phyloP scores from a whole-genome alignment of 345 rosid species.

The Abelmoschus esculentus region DNA sequence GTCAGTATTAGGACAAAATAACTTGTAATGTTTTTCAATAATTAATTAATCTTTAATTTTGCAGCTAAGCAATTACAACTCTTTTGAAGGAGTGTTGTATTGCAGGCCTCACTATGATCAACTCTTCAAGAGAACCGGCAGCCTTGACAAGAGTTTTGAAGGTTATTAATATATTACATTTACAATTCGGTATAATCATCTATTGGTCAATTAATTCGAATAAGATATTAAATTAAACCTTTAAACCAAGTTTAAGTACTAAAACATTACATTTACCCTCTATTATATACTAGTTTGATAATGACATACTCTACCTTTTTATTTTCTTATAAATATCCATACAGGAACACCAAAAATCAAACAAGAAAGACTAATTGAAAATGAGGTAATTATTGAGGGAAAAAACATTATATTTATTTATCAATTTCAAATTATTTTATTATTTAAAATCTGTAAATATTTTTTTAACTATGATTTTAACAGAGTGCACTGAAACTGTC shows the following conservation, averaged over 20 bases:
- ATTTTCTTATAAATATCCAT: too few species aligned
- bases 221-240: too few species aligned
- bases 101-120: conserved; percentile 70
- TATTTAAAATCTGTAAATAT: background rate
- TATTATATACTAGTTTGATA: too few species aligned
- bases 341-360: conserved; percentile 54
- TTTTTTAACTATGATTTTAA: background rate
- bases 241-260: too few species aligned
- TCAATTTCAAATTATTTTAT: background rate
- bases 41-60: background rate
- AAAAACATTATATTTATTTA: too few species aligned
- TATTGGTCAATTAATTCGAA: too few species aligned
- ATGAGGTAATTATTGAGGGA: conserved; percentile 32
- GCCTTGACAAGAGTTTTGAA: conserved; percentile 59
- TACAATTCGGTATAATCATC: too few species aligned
- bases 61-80: conserved; percentile 54
- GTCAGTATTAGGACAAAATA: too few species aligned
- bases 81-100: conserved; percentile 62
- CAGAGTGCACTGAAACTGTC: conserved; percentile 40
- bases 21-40: too few species aligned
- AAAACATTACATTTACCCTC: background rate
- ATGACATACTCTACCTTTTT: too few species aligned
- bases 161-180: conserved; percentile 13
- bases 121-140: conserved; percentile 62
- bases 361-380: conserved; percentile 34